Conservation (phyloP, 2,329 filamentous ascomycete genomes). For the Aspergillus novoparasiticus region DNA sequence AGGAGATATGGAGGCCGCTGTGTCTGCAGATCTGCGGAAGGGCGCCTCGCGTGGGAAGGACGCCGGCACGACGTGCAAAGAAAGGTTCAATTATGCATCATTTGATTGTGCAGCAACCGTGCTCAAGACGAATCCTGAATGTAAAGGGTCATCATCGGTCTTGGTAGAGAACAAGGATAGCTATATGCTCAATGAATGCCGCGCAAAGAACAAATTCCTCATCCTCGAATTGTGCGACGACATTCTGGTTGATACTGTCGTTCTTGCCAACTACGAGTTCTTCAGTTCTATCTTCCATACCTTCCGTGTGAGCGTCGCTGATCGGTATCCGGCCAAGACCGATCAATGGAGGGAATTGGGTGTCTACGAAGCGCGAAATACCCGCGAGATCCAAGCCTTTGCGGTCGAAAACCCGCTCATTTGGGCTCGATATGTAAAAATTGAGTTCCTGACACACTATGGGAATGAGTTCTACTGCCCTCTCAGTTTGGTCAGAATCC, state of each 20-base stretch:
- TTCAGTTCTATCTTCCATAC: constrained; percentile 95
- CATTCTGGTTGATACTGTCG: constrained; percentile 86
- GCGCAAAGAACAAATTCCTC: constrained; percentile 83
- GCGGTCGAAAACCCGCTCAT: constrained; percentile 92
- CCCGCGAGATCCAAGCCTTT: constrained; percentile 91
- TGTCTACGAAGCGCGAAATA: constrained; percentile 87
- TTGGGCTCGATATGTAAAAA: constrained; percentile 88
- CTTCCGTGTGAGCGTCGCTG: constrained; percentile 89
- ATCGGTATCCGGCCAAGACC: constrained; percentile 87
- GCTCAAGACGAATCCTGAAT: constrained; percentile 82
- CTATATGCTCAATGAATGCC: constrained; percentile 95
- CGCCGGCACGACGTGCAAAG: constrained; percentile 95
- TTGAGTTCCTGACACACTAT: constrained; percentile 92
- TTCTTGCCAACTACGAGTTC: constrained; percentile 98
- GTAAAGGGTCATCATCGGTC: constrained; percentile 85
- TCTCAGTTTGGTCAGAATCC: constrained; percentile 83
- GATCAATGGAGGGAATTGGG: constrained; percentile 92
- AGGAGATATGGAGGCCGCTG: constrained; percentile 29
- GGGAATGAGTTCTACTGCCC: constrained; percentile 98
- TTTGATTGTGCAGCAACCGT: constrained; percentile 96
- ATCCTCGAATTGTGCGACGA: constrained; percentile 91
- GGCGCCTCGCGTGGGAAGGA: constrained; percentile 76
- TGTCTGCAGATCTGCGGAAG: constrained; percentile 52
- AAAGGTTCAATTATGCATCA: constrained; percentile 94
- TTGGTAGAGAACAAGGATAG: constrained; percentile 97